Conservation (phyloP, 805 yeast species). For the Yamadazyma paraphyllophila region DNA sequence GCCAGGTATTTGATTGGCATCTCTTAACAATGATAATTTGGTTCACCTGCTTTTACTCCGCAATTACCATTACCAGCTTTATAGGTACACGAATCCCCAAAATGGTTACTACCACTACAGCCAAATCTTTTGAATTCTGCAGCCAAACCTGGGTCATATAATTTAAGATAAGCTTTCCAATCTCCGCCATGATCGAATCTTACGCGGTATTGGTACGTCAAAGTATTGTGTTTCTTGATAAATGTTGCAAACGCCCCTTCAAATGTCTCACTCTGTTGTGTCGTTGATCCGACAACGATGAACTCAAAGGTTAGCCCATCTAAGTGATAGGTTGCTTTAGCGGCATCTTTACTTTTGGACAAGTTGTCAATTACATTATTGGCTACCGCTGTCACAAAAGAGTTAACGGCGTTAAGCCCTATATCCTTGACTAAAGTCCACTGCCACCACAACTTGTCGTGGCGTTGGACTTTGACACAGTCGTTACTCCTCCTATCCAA, state of each 20-base stretch:
- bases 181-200: background rate
- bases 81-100: background rate
- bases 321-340: background rate
- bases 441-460: too few species aligned
- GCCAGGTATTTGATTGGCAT: too few species aligned
- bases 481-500: too few species aligned
- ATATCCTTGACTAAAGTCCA: too few species aligned
- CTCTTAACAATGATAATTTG: too few species aligned
- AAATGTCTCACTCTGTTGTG: background rate
- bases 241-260: background rate
- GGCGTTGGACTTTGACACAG: too few species aligned
- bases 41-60: too few species aligned
- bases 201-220: background rate
- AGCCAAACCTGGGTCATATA: background rate
- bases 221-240: background rate
- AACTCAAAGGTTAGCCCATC: background rate
- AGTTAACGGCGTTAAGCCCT: background rate
- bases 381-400: background rate
- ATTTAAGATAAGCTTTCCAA: constrained; percentile 3
- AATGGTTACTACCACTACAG: background rate
- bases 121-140: background rate
- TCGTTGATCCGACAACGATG: background rate
- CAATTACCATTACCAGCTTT: too few species aligned
- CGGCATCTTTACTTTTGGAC: too few species aligned
- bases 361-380: background rate